phyloP scores from a whole-genome alignment of 2,329 filamentous ascomycete genomes.

The Lecanicillium sp. region DNA sequence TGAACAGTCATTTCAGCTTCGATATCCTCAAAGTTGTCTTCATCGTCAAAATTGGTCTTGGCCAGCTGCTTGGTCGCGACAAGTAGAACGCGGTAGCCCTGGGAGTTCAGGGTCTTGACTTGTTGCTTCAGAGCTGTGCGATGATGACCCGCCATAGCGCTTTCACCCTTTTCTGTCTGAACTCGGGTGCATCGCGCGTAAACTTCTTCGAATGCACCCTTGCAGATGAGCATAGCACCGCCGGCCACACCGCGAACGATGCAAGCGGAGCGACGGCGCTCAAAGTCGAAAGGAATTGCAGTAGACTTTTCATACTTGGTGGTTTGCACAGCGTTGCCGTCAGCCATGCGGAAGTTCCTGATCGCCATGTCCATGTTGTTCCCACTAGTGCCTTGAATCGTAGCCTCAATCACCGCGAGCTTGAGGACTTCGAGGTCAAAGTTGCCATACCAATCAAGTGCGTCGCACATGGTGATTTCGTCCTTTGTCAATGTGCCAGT shows the following conservation, averaged over 20 bases:
- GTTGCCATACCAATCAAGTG: conserved; percentile 18
- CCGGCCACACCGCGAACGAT: conserved; percentile 20
- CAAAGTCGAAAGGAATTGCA: conserved; percentile 23
- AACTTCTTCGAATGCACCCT: conserved; percentile 26
- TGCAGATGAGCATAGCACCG: conserved; percentile 24
- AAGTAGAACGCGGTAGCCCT: conserved; percentile 21
- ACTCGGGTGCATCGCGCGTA: conserved; percentile 19
- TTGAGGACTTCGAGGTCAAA: conserved; percentile 20
- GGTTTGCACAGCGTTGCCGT: conserved; percentile 16
- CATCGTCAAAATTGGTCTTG: conserved; percentile 15
- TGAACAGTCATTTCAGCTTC: conserved; percentile 23
- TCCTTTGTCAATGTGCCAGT: conserved; percentile 26
- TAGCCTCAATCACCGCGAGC: conserved; percentile 23
- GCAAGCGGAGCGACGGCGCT: conserved; percentile 21
- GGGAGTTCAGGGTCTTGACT: conserved; percentile 16
- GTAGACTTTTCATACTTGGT: conserved; percentile 20
- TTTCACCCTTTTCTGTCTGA: conserved; percentile 15
- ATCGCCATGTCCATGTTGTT: conserved; percentile 26
- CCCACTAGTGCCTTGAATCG: conserved; percentile 21
- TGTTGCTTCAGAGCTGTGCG: conserved; percentile 15
- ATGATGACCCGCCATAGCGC: conserved; percentile 17
- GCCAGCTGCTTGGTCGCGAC: conserved; percentile 20
- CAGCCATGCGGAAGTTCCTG: conserved; percentile 12
- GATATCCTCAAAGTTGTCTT: conserved; percentile 19
- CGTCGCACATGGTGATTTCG: conserved; percentile 22